Evolutionary conservation across 2,329 filamentous ascomycete genomes (phyloP).

Genomic region (Clarireedia sp.): DNA sequence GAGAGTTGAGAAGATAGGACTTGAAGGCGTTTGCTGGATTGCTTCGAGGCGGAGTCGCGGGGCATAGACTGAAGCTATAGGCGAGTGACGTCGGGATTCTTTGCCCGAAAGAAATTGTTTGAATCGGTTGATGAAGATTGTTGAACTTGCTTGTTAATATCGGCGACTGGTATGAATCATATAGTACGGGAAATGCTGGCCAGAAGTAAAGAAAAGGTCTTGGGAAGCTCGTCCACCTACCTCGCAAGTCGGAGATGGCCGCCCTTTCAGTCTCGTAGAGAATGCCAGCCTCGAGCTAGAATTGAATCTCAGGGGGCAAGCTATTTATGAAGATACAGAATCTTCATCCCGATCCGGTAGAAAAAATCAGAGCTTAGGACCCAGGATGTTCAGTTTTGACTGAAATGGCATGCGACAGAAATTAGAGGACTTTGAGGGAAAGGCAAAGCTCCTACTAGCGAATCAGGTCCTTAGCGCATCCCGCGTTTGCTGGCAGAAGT

Average conservation of each 20-base stretch:
- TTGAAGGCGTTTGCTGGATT: not conserved
- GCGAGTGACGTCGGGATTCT: not conserved
- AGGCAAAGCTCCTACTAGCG: not conserved
- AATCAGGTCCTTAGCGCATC: constrained; percentile 24
- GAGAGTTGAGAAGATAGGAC: not conserved
- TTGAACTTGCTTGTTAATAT: not conserved
- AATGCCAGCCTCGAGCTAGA: not conserved
- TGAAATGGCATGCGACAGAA: too few relatives aligned
- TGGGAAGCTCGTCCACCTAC: not conserved
- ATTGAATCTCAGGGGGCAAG: too few relatives aligned
- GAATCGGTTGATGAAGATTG: too few relatives aligned
- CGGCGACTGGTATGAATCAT: too few relatives aligned
- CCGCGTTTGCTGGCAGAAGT: constrained; percentile 8
- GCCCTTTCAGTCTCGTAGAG: constrained; percentile 13
- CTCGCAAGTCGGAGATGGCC: constrained; percentile 19
- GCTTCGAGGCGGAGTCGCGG: constrained; percentile 2
- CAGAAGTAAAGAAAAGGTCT: too few relatives aligned
- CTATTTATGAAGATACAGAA: too few relatives aligned
- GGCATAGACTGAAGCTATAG: not conserved
- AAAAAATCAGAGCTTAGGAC: too few relatives aligned
- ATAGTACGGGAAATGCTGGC: too few relatives aligned
- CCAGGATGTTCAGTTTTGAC: too few relatives aligned
- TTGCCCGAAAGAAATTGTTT: too few relatives aligned
- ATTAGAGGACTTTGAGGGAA: not conserved
- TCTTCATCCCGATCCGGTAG: too few relatives aligned